These are phyloP conservation scores for Iris macrosiphon DNA, from an alignment of 106 monocot genomes.

Conservation along the genomic window DNA sequence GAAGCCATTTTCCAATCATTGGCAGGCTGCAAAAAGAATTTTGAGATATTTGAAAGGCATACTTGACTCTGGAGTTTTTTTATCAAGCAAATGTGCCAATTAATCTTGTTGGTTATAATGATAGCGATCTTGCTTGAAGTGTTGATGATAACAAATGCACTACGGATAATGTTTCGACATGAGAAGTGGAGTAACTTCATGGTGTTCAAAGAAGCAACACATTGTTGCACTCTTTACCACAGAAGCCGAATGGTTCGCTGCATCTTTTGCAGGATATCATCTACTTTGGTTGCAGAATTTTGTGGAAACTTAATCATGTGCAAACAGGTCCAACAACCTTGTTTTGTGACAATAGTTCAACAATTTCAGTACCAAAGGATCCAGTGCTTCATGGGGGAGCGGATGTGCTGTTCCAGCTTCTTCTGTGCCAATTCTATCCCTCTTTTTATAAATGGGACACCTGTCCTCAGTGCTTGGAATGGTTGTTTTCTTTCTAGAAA, in stretches of 20 bases:
- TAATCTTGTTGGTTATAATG: no score
- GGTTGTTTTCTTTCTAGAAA: no score
- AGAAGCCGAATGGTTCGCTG: not conserved
- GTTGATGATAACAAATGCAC: not conserved
- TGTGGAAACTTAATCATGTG: not conserved
- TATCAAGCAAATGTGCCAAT: no score
- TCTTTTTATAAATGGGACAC: no score
- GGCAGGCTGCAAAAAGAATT: no score
- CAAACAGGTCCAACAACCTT: slow-evolving; percentile 1
- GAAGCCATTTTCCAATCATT: no score
- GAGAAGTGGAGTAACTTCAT: slow-evolving; percentile 5
- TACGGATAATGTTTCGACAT: not conserved
- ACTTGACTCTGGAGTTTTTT: no score
- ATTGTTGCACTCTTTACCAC: not conserved
- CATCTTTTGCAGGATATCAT: not conserved
- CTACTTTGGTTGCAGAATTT: not conserved
- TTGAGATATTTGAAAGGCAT: no score
- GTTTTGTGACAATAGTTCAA: slow-evolving; percentile 4
- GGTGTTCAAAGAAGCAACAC: not conserved
- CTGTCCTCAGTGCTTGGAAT: no score
- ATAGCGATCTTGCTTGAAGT: no score
- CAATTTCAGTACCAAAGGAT: slow-evolving; percentile 3
- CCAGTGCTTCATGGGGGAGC: not conserved
- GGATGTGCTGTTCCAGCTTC: no score
- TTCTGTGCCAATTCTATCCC: no score